Percentiles rank a stretch among this genome's conserved stretches.
phyloP scores from a whole-genome alignment of 768 basidiomycete genomes.

The Astraeus odoratus region DNA sequence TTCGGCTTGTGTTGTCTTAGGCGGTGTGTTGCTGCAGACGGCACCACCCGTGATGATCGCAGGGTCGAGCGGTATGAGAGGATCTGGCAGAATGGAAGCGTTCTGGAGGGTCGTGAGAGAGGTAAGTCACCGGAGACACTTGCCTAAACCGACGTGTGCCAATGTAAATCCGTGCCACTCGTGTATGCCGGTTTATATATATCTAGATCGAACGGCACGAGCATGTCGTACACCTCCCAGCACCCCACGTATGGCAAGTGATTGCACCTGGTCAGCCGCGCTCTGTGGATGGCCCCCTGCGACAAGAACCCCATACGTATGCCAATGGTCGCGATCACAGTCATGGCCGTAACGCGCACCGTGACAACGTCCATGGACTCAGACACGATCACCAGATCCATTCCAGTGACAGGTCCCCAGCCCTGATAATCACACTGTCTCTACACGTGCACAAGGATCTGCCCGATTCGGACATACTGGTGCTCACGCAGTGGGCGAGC shows the following conservation, averaged over 20 bases:
- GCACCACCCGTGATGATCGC: slow-evolving; percentile 43
- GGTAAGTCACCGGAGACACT: slow-evolving; percentile 33
- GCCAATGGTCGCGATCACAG: no score
- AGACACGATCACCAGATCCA: slow-evolving; percentile 12
- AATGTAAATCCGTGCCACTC: background rate
- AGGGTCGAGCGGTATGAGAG: slow-evolving; percentile 17
- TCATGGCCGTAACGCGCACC: slow-evolving; percentile 11
- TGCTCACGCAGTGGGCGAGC: slow-evolving; percentile 71
- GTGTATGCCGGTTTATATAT: no score
- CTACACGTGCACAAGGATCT: slow-evolving; percentile 65
- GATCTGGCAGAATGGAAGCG: slow-evolving; percentile 66
- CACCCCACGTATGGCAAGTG: slow-evolving; percentile 88
- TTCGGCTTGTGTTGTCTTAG: slow-evolving; percentile 75
- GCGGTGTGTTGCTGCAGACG: slow-evolving; percentile 84
- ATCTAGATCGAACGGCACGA: slow-evolving; percentile 79
- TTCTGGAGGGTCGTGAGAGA: slow-evolving; percentile 80
- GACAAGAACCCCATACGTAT: background rate
- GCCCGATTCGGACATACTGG: slow-evolving; percentile 63
- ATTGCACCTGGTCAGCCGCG: slow-evolving; percentile 35
- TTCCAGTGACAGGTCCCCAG: slow-evolving; percentile 23
- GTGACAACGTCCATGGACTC: slow-evolving; percentile 10
- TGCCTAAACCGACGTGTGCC: background rate
- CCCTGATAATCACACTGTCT: slow-evolving; percentile 74
- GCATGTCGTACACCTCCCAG: slow-evolving; percentile 72
- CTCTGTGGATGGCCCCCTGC: slow-evolving; percentile 1